Conservation (phyloP, 495 filamentous ascomycete species). For the Articulospora tetracladia region DNA sequence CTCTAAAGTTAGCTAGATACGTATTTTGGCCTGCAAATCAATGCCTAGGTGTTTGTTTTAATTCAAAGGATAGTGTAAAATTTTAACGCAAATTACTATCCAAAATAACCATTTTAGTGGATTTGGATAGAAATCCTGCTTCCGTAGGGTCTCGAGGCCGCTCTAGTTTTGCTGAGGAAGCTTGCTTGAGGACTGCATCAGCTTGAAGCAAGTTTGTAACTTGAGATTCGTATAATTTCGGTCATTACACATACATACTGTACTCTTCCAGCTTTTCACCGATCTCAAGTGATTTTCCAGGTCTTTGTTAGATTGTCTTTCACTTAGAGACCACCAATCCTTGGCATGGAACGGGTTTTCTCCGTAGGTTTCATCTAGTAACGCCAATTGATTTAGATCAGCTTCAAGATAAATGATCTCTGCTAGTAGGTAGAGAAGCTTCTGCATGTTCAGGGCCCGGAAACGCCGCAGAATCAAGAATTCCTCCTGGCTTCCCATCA, state of each 20-base stretch:
- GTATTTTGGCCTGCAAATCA: too few species aligned
- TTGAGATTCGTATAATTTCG: neutral
- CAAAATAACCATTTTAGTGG: too few species aligned
- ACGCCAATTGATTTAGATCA: slow-evolving; percentile 24
- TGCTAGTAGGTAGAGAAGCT: slow-evolving; percentile 30
- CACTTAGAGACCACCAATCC: slow-evolving; percentile 18
- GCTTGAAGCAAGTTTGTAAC: neutral
- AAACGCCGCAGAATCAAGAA: slow-evolving; percentile 27
- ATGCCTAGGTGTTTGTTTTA: too few species aligned
- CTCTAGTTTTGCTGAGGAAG: neutral
- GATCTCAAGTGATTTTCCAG: slow-evolving; percentile 14
- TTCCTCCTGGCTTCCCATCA: slow-evolving; percentile 25
- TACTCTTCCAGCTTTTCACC: slow-evolving; percentile 20
- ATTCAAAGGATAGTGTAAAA: too few species aligned
- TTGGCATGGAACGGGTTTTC: slow-evolving; percentile 10
- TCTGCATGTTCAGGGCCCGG: slow-evolving; percentile 23
- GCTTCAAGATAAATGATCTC: slow-evolving; percentile 24
- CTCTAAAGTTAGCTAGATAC: too few species aligned
- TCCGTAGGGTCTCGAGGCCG: slow-evolving; percentile 7
- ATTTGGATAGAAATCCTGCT: too few species aligned
- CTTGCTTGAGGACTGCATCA: slow-evolving; percentile 11
- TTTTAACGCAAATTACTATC: neutral
- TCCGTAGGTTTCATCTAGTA: slow-evolving; percentile 3
- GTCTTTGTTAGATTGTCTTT: neutral
- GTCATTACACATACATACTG: slow-evolving; percentile 8